Conservation (phyloP, 176 grass and related monocot species). For the Themeda triandra region DNA sequence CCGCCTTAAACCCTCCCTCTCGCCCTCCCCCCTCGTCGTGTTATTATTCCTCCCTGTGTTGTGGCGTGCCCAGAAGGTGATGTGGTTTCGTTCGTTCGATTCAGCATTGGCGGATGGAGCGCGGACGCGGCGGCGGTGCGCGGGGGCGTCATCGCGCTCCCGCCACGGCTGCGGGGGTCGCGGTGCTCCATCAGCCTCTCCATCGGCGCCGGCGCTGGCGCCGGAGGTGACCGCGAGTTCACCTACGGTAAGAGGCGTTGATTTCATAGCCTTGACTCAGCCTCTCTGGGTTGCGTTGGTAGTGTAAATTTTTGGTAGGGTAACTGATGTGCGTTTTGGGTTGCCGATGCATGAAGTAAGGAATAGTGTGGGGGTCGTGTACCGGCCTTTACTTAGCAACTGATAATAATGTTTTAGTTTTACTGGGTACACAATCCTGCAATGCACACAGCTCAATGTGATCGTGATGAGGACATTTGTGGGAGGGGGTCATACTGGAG, state of each 20-base stretch:
- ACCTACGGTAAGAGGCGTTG: constrained; percentile 47
- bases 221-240: constrained; percentile 42
- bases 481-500: neutral
- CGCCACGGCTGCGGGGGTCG: constrained; percentile 25
- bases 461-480: neutral
- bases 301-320: neutral
- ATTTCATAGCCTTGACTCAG: neutral
- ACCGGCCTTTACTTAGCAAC: neutral
- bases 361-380: neutral
- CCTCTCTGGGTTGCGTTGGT: neutral
- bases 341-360: constrained; percentile 21
- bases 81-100: neutral
- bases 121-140: constrained; percentile 7
- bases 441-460: neutral
- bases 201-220: constrained; percentile 50
- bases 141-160: constrained; percentile 31
- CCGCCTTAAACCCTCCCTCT: neutral
- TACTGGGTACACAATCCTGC: neutral
- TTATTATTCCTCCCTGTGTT: neutral
- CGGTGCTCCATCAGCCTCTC: constrained; percentile 75
- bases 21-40: neutral
- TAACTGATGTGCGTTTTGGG: neutral
- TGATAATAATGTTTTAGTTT: neutral
- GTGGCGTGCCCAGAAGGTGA: neutral
- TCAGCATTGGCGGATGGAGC: constrained; percentile 13